Percentiles rank a stretch among this genome's conserved stretches.
Evolutionary conservation across 2,329 filamentous ascomycete genomes (phyloP).

Genomic region (Daldinia sp.): DNA sequence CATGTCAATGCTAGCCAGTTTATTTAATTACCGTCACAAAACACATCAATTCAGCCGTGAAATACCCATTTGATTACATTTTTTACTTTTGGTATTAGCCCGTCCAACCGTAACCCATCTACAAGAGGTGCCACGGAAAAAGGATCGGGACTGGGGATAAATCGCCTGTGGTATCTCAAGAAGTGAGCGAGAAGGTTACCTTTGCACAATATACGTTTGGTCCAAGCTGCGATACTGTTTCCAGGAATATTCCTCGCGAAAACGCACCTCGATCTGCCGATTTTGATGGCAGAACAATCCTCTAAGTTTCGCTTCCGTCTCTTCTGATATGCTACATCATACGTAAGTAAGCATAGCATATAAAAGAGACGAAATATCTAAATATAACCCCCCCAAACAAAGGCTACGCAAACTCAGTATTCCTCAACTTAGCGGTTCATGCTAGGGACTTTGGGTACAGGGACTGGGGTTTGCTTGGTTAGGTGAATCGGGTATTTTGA

Average conservation of each 20-base stretch:
- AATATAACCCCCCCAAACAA: not conserved
- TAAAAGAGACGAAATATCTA: not conserved
- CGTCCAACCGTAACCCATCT: not conserved
- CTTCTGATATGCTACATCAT: not conserved
- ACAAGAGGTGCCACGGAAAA: not conserved
- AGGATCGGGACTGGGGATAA: not conserved
- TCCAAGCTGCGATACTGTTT: slow-evolving; percentile 4
- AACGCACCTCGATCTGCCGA: not conserved
- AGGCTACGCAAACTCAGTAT: not conserved
- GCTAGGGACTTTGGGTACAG: slow-evolving; percentile 37
- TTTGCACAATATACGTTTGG: slow-evolving; percentile 4
- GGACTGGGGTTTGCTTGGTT: slow-evolving; percentile 42
- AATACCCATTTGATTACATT: slow-evolving; percentile 4
- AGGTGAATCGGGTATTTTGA: slow-evolving; percentile 16
- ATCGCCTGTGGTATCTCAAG: slow-evolving; percentile 16
- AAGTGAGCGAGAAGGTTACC: slow-evolving; percentile 7
- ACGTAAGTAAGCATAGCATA: not conserved
- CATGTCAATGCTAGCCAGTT: too few species aligned
- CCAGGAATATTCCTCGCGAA: not conserved
- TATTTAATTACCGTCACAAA: too few species aligned
- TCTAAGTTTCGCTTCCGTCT: not conserved
- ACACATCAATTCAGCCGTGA: not conserved
- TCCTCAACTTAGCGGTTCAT: slow-evolving; percentile 38
- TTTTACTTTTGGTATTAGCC: slow-evolving; percentile 16
- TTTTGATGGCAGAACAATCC: too few species aligned